phyloP scores from a whole-genome alignment of 2,329 filamentous ascomycete species.

The Mycogone perniciosa region DNA sequence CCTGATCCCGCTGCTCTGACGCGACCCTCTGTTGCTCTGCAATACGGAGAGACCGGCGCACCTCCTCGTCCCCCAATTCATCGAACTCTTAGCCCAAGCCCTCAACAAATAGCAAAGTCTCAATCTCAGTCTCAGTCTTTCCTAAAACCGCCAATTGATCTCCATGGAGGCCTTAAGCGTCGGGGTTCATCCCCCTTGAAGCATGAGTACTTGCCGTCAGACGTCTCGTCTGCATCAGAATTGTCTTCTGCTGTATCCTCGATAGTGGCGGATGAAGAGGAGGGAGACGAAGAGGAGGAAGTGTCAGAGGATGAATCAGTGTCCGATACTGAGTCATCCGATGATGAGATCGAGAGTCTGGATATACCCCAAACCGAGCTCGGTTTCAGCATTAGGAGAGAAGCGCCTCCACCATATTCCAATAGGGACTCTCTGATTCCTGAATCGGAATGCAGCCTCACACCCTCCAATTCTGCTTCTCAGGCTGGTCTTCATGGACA shows the following conservation, averaged over 20 bases:
- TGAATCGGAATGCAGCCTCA: conserved; percentile 54
- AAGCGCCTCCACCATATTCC: conserved; percentile 24
- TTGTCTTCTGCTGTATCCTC: conserved; percentile 8
- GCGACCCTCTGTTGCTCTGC: conserved; percentile 15
- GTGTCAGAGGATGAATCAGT: background rate
- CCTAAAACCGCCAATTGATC: conserved; percentile 32
- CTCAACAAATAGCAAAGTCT: conserved; percentile 22
- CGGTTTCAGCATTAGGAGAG: conserved; percentile 48
- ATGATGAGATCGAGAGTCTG: conserved; percentile 53
- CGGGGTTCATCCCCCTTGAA: conserved; percentile 89
- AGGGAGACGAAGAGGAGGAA: background rate
- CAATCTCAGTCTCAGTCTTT: conserved; percentile 17
- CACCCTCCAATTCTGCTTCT: conserved; percentile 76
- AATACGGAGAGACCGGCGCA: conserved; percentile 44
- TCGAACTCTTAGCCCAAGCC: conserved; percentile 38
- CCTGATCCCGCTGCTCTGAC: conserved; percentile 30
- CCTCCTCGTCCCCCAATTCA: conserved; percentile 47
- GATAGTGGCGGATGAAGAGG: conserved; percentile 5
- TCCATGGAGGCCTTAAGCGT: conserved; percentile 47
- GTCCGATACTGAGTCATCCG: conserved; percentile 33
- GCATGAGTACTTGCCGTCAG: conserved; percentile 91
- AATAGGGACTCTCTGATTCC: conserved; percentile 34
- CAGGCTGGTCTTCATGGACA: conserved; percentile 57
- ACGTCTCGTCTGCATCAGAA: conserved; percentile 46
- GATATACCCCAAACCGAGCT: conserved; percentile 54